A percentile compares a stretch with the other conserved stretches of the same genome.
Conservation (phyloP, 495 filamentous ascomycete species). For the Entonaema liquescens region DNA sequence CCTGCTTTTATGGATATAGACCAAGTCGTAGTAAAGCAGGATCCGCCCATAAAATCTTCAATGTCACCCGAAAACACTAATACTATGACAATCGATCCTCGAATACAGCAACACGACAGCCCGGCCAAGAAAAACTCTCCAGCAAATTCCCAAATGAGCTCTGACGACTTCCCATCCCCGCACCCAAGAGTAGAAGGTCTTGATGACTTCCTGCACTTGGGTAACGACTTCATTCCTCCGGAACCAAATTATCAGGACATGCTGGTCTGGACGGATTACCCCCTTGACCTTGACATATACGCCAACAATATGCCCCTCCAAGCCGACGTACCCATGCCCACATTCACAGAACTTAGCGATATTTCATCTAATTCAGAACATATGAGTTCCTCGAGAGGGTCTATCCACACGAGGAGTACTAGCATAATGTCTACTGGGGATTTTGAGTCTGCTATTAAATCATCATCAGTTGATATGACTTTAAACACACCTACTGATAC, state of each 20-base stretch:
- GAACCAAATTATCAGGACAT: constrained; percentile 50
- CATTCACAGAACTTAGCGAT: constrained; percentile 47
- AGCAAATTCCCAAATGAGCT: constrained; percentile 45
- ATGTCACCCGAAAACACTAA: constrained; percentile 40
- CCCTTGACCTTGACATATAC: constrained; percentile 50
- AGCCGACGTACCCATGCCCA: constrained; percentile 44
- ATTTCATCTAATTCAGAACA: constrained; percentile 50
- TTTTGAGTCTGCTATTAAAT: constrained; percentile 45
- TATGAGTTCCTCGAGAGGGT: constrained; percentile 51
- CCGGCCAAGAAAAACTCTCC: constrained; percentile 46
- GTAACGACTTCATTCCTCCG: constrained; percentile 38
- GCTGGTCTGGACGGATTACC: constrained; percentile 47
- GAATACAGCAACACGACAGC: constrained; percentile 38
- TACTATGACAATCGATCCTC: constrained; percentile 40
- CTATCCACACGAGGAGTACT: constrained; percentile 56
- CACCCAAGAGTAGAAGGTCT: constrained; percentile 45
- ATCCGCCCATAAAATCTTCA: constrained; percentile 36
- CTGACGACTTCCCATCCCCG: constrained; percentile 48
- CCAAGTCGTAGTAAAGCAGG: constrained; percentile 32
- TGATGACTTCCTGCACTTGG: constrained; percentile 50
- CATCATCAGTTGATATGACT: constrained; percentile 41
- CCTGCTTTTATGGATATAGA: constrained; percentile 54
- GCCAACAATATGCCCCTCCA: constrained; percentile 39
- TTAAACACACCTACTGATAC: constrained; percentile 34
- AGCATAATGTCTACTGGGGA: constrained; percentile 55